Evolutionary conservation across 306 rosid genomes (phyloP).

Genomic region (Hippophae gyantsensis): DNA sequence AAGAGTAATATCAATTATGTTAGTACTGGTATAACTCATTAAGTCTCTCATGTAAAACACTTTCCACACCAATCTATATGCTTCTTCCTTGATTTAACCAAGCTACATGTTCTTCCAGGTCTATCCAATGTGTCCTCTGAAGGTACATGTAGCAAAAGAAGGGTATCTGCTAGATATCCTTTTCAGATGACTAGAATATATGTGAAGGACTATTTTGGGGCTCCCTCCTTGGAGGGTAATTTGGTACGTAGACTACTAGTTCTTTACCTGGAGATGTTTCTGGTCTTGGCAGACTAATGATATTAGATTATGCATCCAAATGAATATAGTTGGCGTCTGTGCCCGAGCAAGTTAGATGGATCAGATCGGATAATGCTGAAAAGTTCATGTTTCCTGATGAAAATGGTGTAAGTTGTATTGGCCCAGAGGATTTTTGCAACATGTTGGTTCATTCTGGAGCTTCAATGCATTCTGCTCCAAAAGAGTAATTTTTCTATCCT

Average conservation of each 20-base stretch:
- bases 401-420: constrained; percentile 37
- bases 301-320: constrained; percentile 16
- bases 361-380: constrained; percentile 51
- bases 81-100: constrained; percentile 15
- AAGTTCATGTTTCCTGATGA: constrained; percentile 41
- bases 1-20: constrained; percentile 27
- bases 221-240: constrained; percentile 27
- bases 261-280: constrained; percentile 17
- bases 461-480: constrained; percentile 50
- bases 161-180: constrained; percentile 61
- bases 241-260: constrained; percentile 30
- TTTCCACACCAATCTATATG: constrained; percentile 12
- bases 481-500: constrained; percentile 46
- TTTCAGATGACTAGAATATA: constrained; percentile 41
- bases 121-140: constrained; percentile 39
- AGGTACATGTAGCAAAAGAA: constrained; percentile 38
- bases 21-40: constrained; percentile 38
- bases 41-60: not conserved
- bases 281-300: constrained; percentile 20
- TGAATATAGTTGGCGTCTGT: constrained; percentile 34
- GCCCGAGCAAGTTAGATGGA: constrained; percentile 32
- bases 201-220: constrained; percentile 49
- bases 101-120: constrained; percentile 39
- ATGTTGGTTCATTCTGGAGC: constrained; percentile 58
- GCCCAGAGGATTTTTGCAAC: constrained; percentile 56